Base-by-base conservation (phyloP, 78 protist genomes). In the Dictyostelium firmibasis region DNA sequence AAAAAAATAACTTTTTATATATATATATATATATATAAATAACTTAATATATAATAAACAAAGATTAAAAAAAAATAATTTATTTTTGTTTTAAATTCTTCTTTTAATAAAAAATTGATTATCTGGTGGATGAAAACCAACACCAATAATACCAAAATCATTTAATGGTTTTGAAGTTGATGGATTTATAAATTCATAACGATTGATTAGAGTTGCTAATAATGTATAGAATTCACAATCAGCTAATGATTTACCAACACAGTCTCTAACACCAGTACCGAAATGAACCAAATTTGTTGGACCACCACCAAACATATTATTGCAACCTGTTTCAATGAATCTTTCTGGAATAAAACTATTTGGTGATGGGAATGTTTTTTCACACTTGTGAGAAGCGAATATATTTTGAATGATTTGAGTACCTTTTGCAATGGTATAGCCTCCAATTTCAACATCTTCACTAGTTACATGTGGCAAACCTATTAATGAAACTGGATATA, bases 281-380 rank as follows among this genome's bases (percentile, higher is more conserved):
- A 57, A 57, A 20, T 18, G 67, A 20, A 57, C 67, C 6, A 57
- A 57, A 57, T 57, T 57, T 2, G 67, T 57, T 57, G 1, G 27
- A 57, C 67, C 67, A 57, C 67, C 67, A 20, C 67, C 67, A 57
- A 57, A 57, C 67, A 57, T 57, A 57, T 57, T 1, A 57, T 57
- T 57, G 2, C 20, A 57, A 57, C 67, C 67, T 20, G 67, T 57
- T 20, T 57, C 67, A 20, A 57, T 20, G 27, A 75, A 87, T 18
- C 93, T 23, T 11, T 47, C 25, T 18, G 93, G 93, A 2, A 36
- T 50, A 60, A 77, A 87, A n/a, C 38, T 75, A 1, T 47, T 47
- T 57, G 93, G 81, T 0, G 57, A 6, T 9, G 4, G 29, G 47
- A 47, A 87, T 2, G 44, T 23, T 47, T 75, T 62, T 62, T 36